These are phyloP conservation scores for Xylaria sp. DNA, from an alignment of 2,329 filamentous ascomycete species.

Conservation along the genomic window DNA sequence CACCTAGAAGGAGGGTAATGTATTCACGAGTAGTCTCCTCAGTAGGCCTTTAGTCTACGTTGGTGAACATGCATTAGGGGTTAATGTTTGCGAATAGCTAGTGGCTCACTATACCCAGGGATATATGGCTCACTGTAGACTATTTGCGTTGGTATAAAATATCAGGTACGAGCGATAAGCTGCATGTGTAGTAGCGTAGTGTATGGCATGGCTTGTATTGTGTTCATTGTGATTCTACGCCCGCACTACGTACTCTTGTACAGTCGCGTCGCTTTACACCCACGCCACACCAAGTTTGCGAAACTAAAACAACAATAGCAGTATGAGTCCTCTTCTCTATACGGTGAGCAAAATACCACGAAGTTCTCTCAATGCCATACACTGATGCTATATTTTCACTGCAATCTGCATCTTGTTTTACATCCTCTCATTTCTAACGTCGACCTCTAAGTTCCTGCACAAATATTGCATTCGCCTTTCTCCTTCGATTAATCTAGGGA, in stretches of 20 bases:
- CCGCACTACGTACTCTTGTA: slow-evolving; percentile 5
- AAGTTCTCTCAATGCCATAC: background rate
- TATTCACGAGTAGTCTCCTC: background rate
- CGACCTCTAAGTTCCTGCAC: background rate
- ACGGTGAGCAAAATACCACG: background rate
- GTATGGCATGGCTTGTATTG: background rate
- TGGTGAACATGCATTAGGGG: background rate
- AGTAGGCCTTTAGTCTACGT: background rate
- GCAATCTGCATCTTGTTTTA: background rate
- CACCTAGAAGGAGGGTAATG: slow-evolving; percentile 16
- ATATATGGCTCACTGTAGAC: slow-evolving; percentile 17
- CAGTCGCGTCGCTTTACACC: slow-evolving; percentile 11
- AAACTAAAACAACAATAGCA: slow-evolving; percentile 1
- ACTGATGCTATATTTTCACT: background rate
- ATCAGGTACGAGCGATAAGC: background rate
- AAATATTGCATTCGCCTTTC: background rate
- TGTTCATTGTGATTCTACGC: background rate
- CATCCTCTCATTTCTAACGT: background rate
- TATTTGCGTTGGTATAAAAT: background rate
- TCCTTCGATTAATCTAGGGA: background rate
- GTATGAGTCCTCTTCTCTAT: background rate
- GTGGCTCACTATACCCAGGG: background rate
- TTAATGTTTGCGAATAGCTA: slow-evolving; percentile 12
- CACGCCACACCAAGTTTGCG: background rate
- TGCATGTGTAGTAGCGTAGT: background rate